Conservation (phyloP, 441 rosid species). For the Erodium trifolium region DNA sequence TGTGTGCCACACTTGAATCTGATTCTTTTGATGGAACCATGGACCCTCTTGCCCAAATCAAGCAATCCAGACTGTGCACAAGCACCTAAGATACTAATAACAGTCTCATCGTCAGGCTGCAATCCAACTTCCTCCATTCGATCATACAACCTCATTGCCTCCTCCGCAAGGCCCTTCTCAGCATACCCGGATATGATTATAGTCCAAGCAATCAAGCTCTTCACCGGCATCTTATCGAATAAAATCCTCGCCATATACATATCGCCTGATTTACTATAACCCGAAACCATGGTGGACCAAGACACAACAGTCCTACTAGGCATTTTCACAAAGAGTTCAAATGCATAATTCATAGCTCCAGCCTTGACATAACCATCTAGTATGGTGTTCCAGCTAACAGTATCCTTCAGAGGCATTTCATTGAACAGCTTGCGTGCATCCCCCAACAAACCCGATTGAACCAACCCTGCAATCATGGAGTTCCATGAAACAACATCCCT, state of each 20-base stretch:
- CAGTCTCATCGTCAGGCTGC: conserved; percentile 45
- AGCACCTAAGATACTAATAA: conserved; percentile 63
- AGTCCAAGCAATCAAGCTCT: conserved; percentile 75
- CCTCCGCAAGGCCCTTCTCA: conserved; percentile 47
- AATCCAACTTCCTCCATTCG: conserved; percentile 46
- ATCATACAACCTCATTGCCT: conserved; percentile 46
- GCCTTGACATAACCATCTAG: conserved; percentile 69
- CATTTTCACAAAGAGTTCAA: conserved; percentile 56
- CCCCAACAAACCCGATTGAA: conserved; percentile 33
- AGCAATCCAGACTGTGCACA: conserved; percentile 75
- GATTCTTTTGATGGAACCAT: conserved; percentile 34
- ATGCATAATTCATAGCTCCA: conserved; percentile 52
- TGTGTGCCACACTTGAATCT: conserved; percentile 28
- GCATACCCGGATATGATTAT: conserved; percentile 77
- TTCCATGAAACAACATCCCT: conserved; percentile 57
- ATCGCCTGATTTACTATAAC: conserved; percentile 63
- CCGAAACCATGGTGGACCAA: conserved; percentile 77
- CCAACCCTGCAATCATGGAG: conserved; percentile 40
- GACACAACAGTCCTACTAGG: conserved; percentile 72
- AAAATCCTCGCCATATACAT: conserved; percentile 67
- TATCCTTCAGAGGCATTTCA: conserved; percentile 60
- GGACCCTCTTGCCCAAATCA: conserved; percentile 55
- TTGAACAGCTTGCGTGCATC: conserved; percentile 59
- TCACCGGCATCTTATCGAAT: conserved; percentile 72
- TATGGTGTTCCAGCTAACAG: conserved; percentile 67